These are phyloP conservation scores for Zea mays DNA, from an alignment of 176 grass and related monocot species.

Conservation along the genomic window DNA sequence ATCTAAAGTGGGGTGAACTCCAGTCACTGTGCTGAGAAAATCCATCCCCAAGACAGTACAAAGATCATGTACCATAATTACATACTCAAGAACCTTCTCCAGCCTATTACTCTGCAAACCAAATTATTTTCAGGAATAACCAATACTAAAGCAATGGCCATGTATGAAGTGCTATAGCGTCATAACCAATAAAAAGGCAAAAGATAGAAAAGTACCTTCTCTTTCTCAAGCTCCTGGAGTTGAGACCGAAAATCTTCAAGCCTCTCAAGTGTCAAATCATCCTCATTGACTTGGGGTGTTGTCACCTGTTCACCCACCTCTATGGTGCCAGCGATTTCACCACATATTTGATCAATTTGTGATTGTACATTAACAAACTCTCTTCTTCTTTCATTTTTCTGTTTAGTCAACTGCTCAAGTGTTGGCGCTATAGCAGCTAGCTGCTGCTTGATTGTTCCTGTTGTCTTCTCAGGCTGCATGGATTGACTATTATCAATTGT, in stretches of 20 bases:
- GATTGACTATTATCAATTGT: slow-evolving; percentile 10
- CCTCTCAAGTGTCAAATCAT: slow-evolving; percentile 81
- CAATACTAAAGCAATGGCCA: slow-evolving; percentile 9
- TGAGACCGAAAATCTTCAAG: slow-evolving; percentile 86
- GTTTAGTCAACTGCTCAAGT: slow-evolving; percentile 75
- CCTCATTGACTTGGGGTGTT: slow-evolving; percentile 72
- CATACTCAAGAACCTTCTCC: slow-evolving; percentile 92
- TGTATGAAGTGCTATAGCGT: neutral
- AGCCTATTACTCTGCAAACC: slow-evolving; percentile 76
- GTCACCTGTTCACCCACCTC: slow-evolving; percentile 68
- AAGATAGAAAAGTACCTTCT: slow-evolving; percentile 63
- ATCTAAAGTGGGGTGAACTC: slow-evolving; percentile 89
- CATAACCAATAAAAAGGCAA: neutral
- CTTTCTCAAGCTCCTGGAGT: slow-evolving; percentile 93
- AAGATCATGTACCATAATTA: slow-evolving; percentile 84
- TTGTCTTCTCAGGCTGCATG: slow-evolving; percentile 84
- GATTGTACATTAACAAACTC: slow-evolving; percentile 79
- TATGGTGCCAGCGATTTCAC: slow-evolving; percentile 85
- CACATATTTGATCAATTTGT: slow-evolving; percentile 89
- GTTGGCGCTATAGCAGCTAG: slow-evolving; percentile 79
- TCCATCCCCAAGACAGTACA: slow-evolving; percentile 95
- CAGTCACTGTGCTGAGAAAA: slow-evolving; percentile 80
- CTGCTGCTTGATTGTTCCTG: slow-evolving; percentile 95
- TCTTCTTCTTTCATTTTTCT: slow-evolving; percentile 78
- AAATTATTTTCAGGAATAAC: slow-evolving; percentile 2